Evolutionary conservation across 2,329 filamentous ascomycete genomes (phyloP), one percentile per base, ranked within the genome.

Genomic region (Stemphylium beticola): DNA sequence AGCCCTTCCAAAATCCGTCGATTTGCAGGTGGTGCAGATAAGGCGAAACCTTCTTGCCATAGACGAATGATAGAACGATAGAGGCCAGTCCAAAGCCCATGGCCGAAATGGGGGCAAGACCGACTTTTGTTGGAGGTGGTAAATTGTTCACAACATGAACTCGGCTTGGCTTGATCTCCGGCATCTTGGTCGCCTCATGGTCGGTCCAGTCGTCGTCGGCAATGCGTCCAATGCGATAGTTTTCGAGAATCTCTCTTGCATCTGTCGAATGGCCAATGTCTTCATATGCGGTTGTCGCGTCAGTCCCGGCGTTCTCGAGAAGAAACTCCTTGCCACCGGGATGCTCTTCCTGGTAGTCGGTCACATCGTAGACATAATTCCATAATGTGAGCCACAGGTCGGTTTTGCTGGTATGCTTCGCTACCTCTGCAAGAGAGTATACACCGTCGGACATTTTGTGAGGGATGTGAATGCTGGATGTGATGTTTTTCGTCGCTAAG

Each of bases 301-400:
- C 78, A 31, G 66, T 67, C n/a, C 78, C 78, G 24, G 76, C 78
- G 29, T 74, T 64, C 24, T 80, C 77, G 15, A 74, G 44, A 1
- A 81, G 65, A 12, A 77, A 69, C 7, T 79, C 77, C 20, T 67
- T 66, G 12, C 78, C 78, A 11, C 68, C 68, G 1, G 86, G 86
- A 57, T 88, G 86, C 50, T 87, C 85, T 29, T 81, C 73, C 1
- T 84, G 57, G 58, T 87, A 88, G 37, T 80, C 77, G 1, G 85
- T 82, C 10, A 87, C 75, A 67, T 87, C 76, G 64, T 86, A 87
- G 2, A 88, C 85, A 72, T 57, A 39, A 12, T 56, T 56, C 49
- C 49, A 52, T 2, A 83, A 69, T 0, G 83, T 78, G 15, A 84
- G 75, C 82, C 82, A 84, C 58, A 81, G 81, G 53, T 83, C 81